Evolutionary conservation across 768 basidiomycete species (phyloP).

Genomic region (Calocybe indica): DNA sequence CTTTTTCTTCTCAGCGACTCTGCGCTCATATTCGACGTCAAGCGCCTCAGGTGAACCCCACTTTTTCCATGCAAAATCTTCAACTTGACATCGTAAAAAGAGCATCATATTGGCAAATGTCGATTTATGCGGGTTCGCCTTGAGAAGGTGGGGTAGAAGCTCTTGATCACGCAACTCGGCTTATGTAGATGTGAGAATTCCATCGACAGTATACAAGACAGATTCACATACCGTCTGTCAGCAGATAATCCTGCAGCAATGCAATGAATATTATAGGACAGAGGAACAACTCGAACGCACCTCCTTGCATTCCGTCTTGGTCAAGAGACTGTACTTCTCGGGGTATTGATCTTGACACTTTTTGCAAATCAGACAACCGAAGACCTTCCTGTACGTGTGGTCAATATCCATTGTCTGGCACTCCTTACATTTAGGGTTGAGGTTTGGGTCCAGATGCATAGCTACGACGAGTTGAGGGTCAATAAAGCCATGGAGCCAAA

Average conservation of each 20-base stretch:
- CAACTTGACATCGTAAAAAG: slow-evolving; percentile 88
- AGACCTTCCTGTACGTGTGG: slow-evolving; percentile 72
- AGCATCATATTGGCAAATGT: slow-evolving; percentile 99
- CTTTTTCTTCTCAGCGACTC: slow-evolving; percentile 11
- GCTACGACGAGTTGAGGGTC: slow-evolving; percentile 37
- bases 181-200: slow-evolving; percentile 21
- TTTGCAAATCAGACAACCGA: slow-evolving; percentile 82
- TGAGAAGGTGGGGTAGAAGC: slow-evolving; percentile 73
- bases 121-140: slow-evolving; percentile 92
- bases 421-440: slow-evolving; percentile 82
- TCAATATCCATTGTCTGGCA: slow-evolving; percentile 91
- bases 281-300: slow-evolving; percentile 30
- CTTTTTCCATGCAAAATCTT: slow-evolving; percentile 96
- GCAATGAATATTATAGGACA: not conserved
- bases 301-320: slow-evolving; percentile 98
- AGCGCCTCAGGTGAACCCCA: slow-evolving; percentile 94
- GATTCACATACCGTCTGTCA: slow-evolving; percentile 74
- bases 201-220: not conserved
- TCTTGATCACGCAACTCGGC: slow-evolving; percentile 93
- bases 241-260: slow-evolving; percentile 72
- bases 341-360: slow-evolving; percentile 85
- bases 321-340: slow-evolving; percentile 90
- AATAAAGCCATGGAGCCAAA: not conserved
- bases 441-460: slow-evolving; percentile 63
- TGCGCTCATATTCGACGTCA: slow-evolving; percentile 79